Evolutionary conservation across 257 asterid genomes (phyloP).

Genomic region (Solanum stenotomum): DNA sequence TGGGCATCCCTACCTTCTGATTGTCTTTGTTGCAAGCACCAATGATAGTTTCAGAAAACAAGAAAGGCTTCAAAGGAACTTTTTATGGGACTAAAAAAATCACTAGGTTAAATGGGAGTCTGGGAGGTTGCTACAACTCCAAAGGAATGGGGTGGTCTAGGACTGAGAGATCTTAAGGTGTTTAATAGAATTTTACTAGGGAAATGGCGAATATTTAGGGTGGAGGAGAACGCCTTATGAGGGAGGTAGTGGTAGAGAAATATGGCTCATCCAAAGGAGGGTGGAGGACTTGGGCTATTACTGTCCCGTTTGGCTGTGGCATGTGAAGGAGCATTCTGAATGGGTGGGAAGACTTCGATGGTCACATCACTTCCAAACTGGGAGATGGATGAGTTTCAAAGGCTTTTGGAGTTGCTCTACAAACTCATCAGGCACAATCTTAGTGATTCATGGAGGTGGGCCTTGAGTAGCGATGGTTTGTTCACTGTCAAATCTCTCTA

Average conservation of each 20-base stretch:
- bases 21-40: neutral
- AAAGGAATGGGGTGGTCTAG: neutral
- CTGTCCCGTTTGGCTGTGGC: neutral
- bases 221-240: neutral
- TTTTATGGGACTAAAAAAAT: neutral
- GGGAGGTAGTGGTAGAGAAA: neutral
- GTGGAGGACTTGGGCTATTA: neutral
- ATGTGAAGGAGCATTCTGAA: neutral
- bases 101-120: neutral
- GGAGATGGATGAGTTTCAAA: neutral
- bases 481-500: neutral
- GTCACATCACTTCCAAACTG: neutral
- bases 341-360: neutral
- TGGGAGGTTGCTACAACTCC: neutral
- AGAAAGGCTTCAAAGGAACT: neutral
- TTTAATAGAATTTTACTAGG: neutral
- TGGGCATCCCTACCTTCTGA: neutral
- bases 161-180: neutral
- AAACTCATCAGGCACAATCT: neutral
- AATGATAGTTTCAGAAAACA: neutral
- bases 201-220: neutral
- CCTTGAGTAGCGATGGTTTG: neutral
- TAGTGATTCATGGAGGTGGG: neutral
- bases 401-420: neutral
- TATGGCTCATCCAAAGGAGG: neutral